Conservation (phyloP, 345 rosid genomes). For the Trapa bicornis region DNA sequence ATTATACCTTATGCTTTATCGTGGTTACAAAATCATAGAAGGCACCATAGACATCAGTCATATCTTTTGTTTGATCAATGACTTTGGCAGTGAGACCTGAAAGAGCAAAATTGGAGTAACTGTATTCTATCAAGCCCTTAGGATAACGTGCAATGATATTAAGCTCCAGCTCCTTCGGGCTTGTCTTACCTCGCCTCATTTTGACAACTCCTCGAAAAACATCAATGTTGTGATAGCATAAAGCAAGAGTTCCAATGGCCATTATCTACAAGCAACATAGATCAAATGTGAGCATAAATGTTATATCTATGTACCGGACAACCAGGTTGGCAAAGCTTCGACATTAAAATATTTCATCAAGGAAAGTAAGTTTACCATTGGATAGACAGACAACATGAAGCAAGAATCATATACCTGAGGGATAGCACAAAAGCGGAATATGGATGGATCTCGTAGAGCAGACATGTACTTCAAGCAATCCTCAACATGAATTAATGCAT, state of each 20-base stretch:
- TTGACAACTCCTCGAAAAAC: conserved; percentile 93
- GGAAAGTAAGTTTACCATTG: background rate
- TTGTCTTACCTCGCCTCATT: conserved; percentile 85
- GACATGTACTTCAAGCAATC: conserved; percentile 76
- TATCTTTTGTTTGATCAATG: conserved; percentile 58
- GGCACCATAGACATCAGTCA: conserved; percentile 88
- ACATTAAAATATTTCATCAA: no score
- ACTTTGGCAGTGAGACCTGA: conserved; percentile 90
- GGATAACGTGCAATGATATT: no score
- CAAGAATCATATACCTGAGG: conserved; percentile 45
- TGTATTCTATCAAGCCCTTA: background rate
- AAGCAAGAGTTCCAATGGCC: conserved; percentile 92
- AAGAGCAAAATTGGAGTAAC: background rate
- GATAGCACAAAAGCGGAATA: conserved; percentile 84
- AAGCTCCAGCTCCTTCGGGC: background rate
- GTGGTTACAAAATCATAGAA: conserved; percentile 65
- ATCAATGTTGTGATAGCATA: conserved; percentile 82
- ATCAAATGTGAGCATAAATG: background rate
- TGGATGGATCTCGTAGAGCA: conserved; percentile 49
- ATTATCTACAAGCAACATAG: conserved; percentile 41
- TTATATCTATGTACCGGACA: background rate
- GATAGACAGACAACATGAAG: background rate
- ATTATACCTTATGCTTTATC: conserved; percentile 58
- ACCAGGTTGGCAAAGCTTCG: no score
- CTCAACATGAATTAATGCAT: conserved; percentile 60